phyloP scores from a whole-genome alignment of 2,329 filamentous ascomycete genomes.

The Trichoderma oligosporum region DNA sequence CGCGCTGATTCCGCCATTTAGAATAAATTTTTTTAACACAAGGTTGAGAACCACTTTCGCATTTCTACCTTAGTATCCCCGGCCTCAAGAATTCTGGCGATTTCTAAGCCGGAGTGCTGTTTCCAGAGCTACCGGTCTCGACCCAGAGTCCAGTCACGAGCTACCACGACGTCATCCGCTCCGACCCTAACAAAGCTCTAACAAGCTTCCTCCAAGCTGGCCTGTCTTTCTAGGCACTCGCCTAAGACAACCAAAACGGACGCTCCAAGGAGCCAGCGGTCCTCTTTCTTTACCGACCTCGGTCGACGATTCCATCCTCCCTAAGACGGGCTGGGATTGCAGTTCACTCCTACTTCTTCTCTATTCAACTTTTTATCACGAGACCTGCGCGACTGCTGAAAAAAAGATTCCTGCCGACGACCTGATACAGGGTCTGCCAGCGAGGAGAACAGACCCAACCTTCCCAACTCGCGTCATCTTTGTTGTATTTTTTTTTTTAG shows the following conservation, averaged over 20 bases:
- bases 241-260: constrained; percentile 47
- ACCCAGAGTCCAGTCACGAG: constrained; percentile 19
- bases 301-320: constrained; percentile 53
- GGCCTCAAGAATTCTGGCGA: constrained; percentile 9
- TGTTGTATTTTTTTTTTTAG: not conserved
- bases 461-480: constrained; percentile 22
- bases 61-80: constrained; percentile 21
- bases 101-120: constrained; percentile 15
- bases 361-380: constrained; percentile 1
- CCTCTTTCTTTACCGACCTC: constrained; percentile 47
- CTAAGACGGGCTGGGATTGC: constrained; percentile 34
- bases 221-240: constrained; percentile 26
- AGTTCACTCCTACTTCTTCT: not conserved
- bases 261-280: constrained; percentile 43
- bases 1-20: constrained; percentile 16
- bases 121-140: constrained; percentile 20
- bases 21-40: constrained; percentile 4
- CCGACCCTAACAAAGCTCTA: constrained; percentile 18
- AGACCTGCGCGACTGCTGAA: not conserved
- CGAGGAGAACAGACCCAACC: constrained; percentile 22
- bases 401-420: not conserved
- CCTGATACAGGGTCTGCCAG: constrained; percentile 23
- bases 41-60: constrained; percentile 15
- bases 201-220: constrained; percentile 25
- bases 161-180: constrained; percentile 24